Evolutionary conservation across 805 yeast genomes (phyloP), one percentile per base, ranked within the genome.

Genomic region (Dipodascus albidus): DNA sequence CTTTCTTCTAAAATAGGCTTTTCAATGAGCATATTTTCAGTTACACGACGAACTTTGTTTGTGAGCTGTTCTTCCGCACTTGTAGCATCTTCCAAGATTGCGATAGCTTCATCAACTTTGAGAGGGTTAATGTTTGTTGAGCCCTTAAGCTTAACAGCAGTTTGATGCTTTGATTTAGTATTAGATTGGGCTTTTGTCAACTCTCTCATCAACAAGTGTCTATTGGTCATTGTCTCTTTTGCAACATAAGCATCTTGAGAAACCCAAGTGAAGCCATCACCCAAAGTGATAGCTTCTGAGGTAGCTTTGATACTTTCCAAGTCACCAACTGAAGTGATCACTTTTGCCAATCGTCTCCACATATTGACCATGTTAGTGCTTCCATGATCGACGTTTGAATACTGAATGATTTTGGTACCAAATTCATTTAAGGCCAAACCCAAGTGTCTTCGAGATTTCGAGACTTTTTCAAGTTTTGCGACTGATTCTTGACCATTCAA

Each of bases 131-230:
- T 82, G 51, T 85, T 80, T 35, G 88, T 73, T 53, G 80, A 80
- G 60, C 87, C 85, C 53, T 88, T 75, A 61, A 82, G 82, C 47
- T 79, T 70, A 6, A 79, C 75, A 0, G 95, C 95, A 2, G 79
- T 75, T 50, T 80, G 78, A 61, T 87, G 95, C 61, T 80, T 85
- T 27, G 78, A 69, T 59, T 78, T 80, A 1, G 96, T 81, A 54
- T 74, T 79, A 4, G 81, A 79, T 66, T 90, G 95, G 1, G 96
- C 90, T 63, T 80, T 85, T 31, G 79, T 62, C 51, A 88, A 72
- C 59, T 93, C 99, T 52, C 97, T 77, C 96, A 93, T 93, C 41
- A 91, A 70, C 54, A 93, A 73, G 66, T 93, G 96, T 55, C 99
- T 76, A 68, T 91, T 90, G 0, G 99, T 93, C 53, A 93, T 72